Evolutionary conservation across 805 yeast species (phyloP).

Genomic region (Cephaloascus fragrans): DNA sequence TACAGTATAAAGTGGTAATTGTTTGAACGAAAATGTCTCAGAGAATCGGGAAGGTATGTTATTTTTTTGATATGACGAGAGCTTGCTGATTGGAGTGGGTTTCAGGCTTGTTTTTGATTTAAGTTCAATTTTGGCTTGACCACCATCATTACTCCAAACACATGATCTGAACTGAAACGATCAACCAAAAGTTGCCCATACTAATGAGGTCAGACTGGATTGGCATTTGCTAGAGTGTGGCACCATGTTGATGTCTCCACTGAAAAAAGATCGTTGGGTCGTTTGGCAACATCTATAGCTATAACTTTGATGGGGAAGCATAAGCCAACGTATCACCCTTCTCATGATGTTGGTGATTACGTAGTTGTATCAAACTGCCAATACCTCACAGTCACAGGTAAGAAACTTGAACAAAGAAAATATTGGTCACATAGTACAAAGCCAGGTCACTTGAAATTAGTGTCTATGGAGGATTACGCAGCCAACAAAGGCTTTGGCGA

Average conservation of each 20-base stretch:
- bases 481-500: conserved; percentile 84
- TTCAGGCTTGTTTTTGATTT: conserved; percentile 5
- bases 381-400: conserved; percentile 74
- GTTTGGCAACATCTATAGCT: conserved; percentile 86
- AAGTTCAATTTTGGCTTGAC: too few relatives aligned
- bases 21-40: conserved; percentile 15
- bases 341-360: conserved; percentile 87
- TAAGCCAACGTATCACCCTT: conserved; percentile 74
- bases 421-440: conserved; percentile 86
- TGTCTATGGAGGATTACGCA: conserved; percentile 70
- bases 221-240: conserved; percentile 84
- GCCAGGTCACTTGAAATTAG: conserved; percentile 82
- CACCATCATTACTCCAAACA: too few relatives aligned
- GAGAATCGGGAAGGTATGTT: conserved; percentile 15
- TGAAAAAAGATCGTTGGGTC: conserved; percentile 82
- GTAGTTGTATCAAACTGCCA: conserved; percentile 94
- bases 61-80: too few relatives aligned
- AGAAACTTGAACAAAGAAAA: conserved; percentile 66
- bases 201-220: conserved; percentile 49
- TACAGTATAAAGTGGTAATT: too few relatives aligned
- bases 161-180: too few relatives aligned
- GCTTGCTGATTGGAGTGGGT: too few relatives aligned
- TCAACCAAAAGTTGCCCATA: too few relatives aligned
- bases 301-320: conserved; percentile 91
- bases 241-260: conserved; percentile 88